Evolutionary conservation across 163 green algal species (phyloP).

Genomic region (Volvox carteri): DNA sequence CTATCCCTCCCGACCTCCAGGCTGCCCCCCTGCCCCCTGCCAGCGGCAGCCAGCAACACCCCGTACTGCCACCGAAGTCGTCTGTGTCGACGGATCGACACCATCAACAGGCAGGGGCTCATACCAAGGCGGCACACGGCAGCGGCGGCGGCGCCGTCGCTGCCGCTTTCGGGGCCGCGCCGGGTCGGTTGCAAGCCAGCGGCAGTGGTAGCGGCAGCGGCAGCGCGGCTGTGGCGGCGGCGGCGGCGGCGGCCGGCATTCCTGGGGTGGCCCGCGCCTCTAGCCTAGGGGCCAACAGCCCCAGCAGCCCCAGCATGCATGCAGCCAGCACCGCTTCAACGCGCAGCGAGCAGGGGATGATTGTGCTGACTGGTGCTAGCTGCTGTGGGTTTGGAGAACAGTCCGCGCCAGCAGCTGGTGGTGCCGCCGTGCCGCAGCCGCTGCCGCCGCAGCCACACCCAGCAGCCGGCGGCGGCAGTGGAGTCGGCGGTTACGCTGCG

Average conservation of each 20-base stretch:
- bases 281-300: constrained; percentile 6
- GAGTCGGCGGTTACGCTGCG: not conserved
- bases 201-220: constrained; percentile 17
- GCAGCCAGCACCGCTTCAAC: not conserved
- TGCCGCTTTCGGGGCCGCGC: not conserved
- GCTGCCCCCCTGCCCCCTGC: not conserved
- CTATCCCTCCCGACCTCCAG: not conserved
- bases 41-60: not conserved
- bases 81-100: not conserved
- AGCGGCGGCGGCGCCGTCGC: not conserved
- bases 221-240: not conserved
- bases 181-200: not conserved
- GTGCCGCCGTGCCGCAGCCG: not conserved
- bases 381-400: not conserved
- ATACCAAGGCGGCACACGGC: not conserved
- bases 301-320: not conserved
- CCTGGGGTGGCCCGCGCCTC: too few relatives aligned
- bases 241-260: not conserved
- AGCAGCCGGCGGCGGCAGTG: not conserved
- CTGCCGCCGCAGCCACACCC: too few relatives aligned
- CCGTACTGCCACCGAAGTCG: not conserved
- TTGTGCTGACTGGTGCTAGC: constrained; percentile 67
- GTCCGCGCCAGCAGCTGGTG: not conserved
- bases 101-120: too few relatives aligned
- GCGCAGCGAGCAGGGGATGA: constrained; percentile 75